Conservation (phyloP, 805 yeast genomes). For the Candida krabiensis region DNA sequence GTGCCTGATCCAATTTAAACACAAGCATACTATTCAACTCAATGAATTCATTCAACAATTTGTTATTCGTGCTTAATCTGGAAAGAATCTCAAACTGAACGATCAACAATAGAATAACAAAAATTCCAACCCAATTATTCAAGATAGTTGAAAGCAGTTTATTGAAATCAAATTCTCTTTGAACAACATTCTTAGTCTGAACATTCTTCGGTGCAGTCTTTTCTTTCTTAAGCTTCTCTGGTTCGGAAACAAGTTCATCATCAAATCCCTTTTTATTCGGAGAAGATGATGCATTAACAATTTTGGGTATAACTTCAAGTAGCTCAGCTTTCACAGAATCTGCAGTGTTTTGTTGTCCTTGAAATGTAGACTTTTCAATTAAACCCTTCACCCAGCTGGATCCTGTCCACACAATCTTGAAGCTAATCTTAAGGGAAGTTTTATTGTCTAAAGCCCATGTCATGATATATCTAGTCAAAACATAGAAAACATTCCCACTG, state of each 20-base stretch:
- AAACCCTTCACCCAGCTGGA: conserved; percentile 89
- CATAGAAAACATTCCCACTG: conserved; percentile 78
- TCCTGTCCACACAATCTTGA: conserved; percentile 84
- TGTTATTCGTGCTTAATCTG: conserved; percentile 5
- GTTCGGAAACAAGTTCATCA: not conserved
- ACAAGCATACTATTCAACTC: conserved; percentile 2
- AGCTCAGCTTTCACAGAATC: conserved; percentile 35
- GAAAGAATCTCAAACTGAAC: conserved; percentile 9
- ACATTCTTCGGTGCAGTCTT: not conserved
- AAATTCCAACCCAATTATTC: conserved; percentile 11
- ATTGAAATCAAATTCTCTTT: conserved; percentile 2
- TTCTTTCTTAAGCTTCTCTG: not conserved
- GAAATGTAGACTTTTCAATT: conserved; percentile 78
- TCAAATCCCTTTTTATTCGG: no score
- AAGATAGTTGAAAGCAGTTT: conserved; percentile 7
- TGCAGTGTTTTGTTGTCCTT: conserved; percentile 74
- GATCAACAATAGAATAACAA: conserved; percentile 7
- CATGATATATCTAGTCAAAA: conserved; percentile 68
- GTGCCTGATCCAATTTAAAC: not conserved
- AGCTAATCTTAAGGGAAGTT: conserved; percentile 65
- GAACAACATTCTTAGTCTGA: not conserved
- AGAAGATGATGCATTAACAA: conserved; percentile 1
- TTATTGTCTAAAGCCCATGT: conserved; percentile 71
- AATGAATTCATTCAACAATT: conserved; percentile 1
- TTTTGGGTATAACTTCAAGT: conserved; percentile 17